Evolutionary conservation across 1,139 yeast species (phyloP).

Genomic region (Hanseniaspora gamundiae): DNA sequence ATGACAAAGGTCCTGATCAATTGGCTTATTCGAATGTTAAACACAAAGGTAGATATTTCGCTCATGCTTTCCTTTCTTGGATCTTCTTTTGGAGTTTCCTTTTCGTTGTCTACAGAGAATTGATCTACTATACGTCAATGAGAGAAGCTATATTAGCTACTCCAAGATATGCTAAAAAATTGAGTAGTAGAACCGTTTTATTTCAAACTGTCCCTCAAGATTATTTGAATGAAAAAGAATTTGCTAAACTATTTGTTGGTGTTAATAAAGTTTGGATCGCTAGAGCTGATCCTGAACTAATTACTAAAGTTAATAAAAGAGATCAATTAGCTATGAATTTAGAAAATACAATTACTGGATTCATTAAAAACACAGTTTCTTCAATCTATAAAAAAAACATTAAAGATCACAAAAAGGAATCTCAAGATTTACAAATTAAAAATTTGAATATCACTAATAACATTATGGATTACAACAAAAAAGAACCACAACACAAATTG

Average conservation of each 20-base stretch:
- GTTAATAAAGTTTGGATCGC: constrained; percentile 65
- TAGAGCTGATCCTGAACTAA: constrained; percentile 51
- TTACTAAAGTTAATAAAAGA: constrained; percentile 47
- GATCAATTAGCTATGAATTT: constrained; percentile 46
- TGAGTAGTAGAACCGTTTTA: constrained; percentile 69
- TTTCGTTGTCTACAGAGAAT: constrained; percentile 68
- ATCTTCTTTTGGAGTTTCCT: constrained; percentile 57
- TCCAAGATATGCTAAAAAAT: constrained; percentile 60
- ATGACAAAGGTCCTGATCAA: constrained; percentile 55
- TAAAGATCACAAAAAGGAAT: constrained; percentile 10
- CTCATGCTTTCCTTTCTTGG: constrained; percentile 80
- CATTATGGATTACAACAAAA: constrained; percentile 50
- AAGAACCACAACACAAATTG: constrained; percentile 61
- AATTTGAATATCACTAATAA: constrained; percentile 32
- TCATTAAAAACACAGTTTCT: constrained; percentile 51
- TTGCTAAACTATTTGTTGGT: constrained; percentile 54
- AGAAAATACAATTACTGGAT: constrained; percentile 59
- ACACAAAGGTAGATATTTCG: constrained; percentile 51
- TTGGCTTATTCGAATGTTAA: constrained; percentile 65
- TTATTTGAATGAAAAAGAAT: constrained; percentile 49
- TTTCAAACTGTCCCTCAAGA: constrained; percentile 71
- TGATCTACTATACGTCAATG: constrained; percentile 65
- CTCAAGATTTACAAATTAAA: constrained; percentile 25
- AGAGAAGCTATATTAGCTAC: constrained; percentile 74
- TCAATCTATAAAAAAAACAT: constrained; percentile 30